phyloP scores from a whole-genome alignment of 2,329 filamentous ascomycete genomes.

The Fusarium tupiense region DNA sequence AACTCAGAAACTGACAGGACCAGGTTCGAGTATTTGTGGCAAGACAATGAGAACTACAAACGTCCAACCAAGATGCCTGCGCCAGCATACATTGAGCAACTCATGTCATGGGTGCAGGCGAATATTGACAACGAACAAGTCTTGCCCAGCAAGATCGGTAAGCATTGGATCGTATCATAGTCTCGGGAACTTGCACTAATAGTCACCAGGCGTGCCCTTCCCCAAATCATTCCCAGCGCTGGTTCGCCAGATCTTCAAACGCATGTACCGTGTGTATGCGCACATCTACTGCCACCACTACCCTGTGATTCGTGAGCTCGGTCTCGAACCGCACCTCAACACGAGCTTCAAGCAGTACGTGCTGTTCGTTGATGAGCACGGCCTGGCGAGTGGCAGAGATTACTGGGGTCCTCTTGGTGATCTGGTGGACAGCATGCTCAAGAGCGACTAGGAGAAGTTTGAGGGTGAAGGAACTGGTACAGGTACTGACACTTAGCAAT shows the following conservation, averaged over 20 bases:
- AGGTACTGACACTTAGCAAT: constrained; percentile 12
- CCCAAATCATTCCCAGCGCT: constrained; percentile 90
- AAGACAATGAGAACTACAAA: constrained; percentile 93
- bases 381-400: constrained; percentile 90
- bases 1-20: constrained; percentile 20
- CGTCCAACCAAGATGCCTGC: constrained; percentile 98
- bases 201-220: constrained; percentile 80
- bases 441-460: constrained; percentile 74
- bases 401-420: constrained; percentile 97
- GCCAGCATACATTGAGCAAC: constrained; percentile 95
- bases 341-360: constrained; percentile 99
- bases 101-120: constrained; percentile 96
- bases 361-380: constrained; percentile 97
- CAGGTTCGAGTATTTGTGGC: constrained; percentile 99
- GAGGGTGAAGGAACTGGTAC: constrained; percentile 12
- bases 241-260: constrained; percentile 97
- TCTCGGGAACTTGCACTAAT: constrained; percentile 7
- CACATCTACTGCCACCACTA: constrained; percentile 99
- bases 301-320: constrained; percentile 92
- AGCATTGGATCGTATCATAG: constrained; percentile 33
- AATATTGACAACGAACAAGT: constrained; percentile 96
- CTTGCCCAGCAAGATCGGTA: constrained; percentile 92
- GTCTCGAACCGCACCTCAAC: constrained; percentile 96
- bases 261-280: constrained; percentile 97
- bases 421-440: constrained; percentile 96